phyloP scores from a whole-genome alignment of 148 eudicot species.

The Rhododendron williamsianum region DNA sequence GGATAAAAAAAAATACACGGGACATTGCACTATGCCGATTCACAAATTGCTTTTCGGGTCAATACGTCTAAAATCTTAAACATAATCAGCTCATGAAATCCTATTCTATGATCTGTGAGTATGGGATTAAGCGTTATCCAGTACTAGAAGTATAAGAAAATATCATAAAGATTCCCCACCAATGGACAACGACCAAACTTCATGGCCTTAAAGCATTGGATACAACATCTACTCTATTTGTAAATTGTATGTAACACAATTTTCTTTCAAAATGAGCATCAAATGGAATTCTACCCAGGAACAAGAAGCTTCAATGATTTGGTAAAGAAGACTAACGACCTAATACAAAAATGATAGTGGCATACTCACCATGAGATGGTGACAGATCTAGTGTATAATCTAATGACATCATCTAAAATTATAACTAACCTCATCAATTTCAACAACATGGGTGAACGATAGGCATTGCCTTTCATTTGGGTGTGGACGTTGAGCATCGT shows the following conservation, averaged over 20 bases:
- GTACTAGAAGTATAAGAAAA: not conserved
- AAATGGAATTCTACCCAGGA: not conserved
- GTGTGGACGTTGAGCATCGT: no score
- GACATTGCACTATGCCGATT: not conserved
- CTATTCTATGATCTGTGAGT: not conserved
- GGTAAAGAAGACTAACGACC: not conserved
- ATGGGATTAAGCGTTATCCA: not conserved
- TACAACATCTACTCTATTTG: not conserved
- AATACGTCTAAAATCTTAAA: not conserved
- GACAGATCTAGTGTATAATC: not conserved
- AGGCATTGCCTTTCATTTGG: slow-evolving; percentile 30
- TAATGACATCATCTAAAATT: not conserved
- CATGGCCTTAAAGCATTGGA: not conserved
- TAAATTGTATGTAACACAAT: not conserved
- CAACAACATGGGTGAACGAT: slow-evolving; percentile 45
- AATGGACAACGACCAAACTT: not conserved
- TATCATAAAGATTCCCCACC: not conserved
- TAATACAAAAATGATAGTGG: not conserved
- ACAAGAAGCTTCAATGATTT: not conserved
- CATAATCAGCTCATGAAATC: not conserved
- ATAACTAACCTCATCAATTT: slow-evolving; percentile 70
- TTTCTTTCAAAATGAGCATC: not conserved
- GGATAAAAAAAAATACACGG: not conserved
- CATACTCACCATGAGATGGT: not conserved
- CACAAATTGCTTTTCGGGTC: not conserved